Evolutionary conservation across 23 red algal genomes (phyloP), one percentile per base, ranked within the genome.

Genomic region (Gracilaria gracilis): DNA sequence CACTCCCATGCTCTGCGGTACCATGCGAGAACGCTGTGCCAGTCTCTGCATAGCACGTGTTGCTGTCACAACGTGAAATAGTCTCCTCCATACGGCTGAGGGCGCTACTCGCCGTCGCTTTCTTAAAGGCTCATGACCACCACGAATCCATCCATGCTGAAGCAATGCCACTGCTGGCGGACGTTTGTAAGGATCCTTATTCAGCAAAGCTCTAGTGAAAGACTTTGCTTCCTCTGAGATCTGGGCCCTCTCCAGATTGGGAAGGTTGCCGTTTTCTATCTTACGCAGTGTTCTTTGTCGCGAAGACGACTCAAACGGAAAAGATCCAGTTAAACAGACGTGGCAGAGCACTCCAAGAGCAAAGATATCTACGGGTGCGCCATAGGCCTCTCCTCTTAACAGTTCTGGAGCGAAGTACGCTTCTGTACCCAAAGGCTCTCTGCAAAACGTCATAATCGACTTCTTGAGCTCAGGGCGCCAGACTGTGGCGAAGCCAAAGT

Each of bases 361-460:
- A 55, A 87, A 87, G 2, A 87, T 57, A 61, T 87, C 84, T 50
- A 75, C 84, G 13, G 84, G 84, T 24, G 67, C 84, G 23, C 84
- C 84, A 67, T 87, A 87, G 29, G 61, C 25, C 39, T 87, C 61
- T 4, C 84, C 84, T 48, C 84, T 67, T 46, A 74, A 47, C n/a
- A 87, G 25, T 74, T 87, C 84, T 19, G 84, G 84, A 23, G 84
- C 84, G 23, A 87, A 57, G 32, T 87, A 87, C 40, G 67, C 64
- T 36, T 87, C 66, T 40, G 84, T 87, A 13, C 84, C 84, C 12
- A 74, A 32, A 21, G 51, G 40, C 36, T 61, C 84, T 35, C 31
- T 29, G 27, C 84, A 87, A 75, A 87, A 87, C n/a, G 27, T n/a
- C 36, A 55, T 25, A 29, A 87, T 73, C 0, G 66, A 35, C 19